Percentiles rank a stretch among this genome's conserved stretches.
Evolutionary conservation across 805 yeast species (phyloP).

Genomic region (Helenozyma baotianmanensis): DNA sequence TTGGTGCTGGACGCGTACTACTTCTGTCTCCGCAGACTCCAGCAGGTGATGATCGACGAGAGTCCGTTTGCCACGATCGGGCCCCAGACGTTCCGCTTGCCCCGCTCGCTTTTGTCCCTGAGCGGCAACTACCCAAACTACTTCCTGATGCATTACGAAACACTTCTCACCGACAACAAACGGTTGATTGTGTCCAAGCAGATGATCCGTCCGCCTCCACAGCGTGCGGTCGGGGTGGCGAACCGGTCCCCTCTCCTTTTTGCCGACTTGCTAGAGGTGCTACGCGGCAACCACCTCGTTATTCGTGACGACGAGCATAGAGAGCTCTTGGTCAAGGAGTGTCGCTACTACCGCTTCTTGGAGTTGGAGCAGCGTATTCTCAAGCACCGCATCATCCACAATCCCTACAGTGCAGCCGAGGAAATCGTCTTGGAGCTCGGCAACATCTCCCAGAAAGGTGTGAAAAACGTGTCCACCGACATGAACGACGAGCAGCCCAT

Average conservation of each 20-base stretch:
- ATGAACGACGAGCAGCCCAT: conserved; percentile 19
- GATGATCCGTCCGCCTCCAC: conserved; percentile 75
- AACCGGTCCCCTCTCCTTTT: conserved; percentile 53
- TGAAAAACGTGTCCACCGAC: conserved; percentile 18
- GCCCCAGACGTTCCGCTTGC: conserved; percentile 51
- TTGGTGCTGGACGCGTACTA: conserved; percentile 68
- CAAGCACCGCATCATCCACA: conserved; percentile 44
- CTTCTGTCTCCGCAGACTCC: conserved; percentile 59
- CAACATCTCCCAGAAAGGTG: conserved; percentile 42
- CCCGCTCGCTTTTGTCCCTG: conserved; percentile 47
- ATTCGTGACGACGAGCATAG: conserved; percentile 55
- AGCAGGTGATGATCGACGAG: conserved; percentile 43
- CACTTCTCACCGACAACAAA: conserved; percentile 46
- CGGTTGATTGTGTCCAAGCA: conserved; percentile 33
- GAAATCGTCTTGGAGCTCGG: conserved; percentile 53
- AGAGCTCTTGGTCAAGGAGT: conserved; percentile 56
- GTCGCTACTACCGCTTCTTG: conserved; percentile 69
- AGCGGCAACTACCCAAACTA: conserved; percentile 77
- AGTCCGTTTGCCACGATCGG: conserved; percentile 60
- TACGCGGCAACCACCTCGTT: conserved; percentile 51
- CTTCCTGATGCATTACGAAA: conserved; percentile 58
- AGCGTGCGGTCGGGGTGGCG: conserved; percentile 50
- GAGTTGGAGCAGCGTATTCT: conserved; percentile 70
- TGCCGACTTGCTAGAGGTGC: conserved; percentile 47
- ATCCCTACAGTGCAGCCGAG: conserved; percentile 47